Base-by-base conservation (phyloP, 2,329 filamentous ascomycete species). In the Cordyceps militaris region DNA sequence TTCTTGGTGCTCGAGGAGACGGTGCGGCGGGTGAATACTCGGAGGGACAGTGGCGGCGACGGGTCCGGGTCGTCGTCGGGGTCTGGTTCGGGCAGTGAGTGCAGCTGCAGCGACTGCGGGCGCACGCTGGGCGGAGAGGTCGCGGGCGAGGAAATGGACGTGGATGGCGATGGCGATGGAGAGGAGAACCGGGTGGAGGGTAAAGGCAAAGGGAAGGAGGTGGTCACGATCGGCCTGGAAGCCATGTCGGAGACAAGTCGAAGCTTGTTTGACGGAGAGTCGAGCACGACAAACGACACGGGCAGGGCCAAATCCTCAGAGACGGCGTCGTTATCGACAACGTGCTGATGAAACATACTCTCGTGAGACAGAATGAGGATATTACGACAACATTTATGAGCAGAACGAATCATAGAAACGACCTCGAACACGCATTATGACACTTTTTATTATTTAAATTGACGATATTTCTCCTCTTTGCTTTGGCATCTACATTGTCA, bases 1-100 rank as follows among this genome's bases (percentile, higher is more conserved):
- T 84, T 88, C 62, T 62, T 86, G 57, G 78, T 85, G 46, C 67
- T 88, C 7, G 82, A 85, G 69, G 84, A 87, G 76, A 87, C 84
- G 43, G 68, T 87, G 64, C 72, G 83, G 63, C 67, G 86, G 58
- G 83, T 80, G 2, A 74, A 71, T 51, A 68, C 67, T 9, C 59
- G 50, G 26, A 30, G 43, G 10, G 51, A 43, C 23, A 53, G 55
- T 8, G 43, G 43, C 21, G 49, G 56, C 10, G 52, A 61, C 10
- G 43, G 53, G n/a, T 55, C 40, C 11, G 19, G 55, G 36, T 13
- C n/a, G n/a, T n/a, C n/a, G n/a, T 62, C 65, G 26, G 69, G 68
- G 44, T 61, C 61, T 16, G 54, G 48, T 16, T 48, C 47, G 24
- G 58, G 47, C 19, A 60, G 58, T 16, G 49, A 32, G 47, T 74